phyloP scores from a whole-genome alignment of 768 basidiomycete genomes.

The Saitozyma podzolica region DNA sequence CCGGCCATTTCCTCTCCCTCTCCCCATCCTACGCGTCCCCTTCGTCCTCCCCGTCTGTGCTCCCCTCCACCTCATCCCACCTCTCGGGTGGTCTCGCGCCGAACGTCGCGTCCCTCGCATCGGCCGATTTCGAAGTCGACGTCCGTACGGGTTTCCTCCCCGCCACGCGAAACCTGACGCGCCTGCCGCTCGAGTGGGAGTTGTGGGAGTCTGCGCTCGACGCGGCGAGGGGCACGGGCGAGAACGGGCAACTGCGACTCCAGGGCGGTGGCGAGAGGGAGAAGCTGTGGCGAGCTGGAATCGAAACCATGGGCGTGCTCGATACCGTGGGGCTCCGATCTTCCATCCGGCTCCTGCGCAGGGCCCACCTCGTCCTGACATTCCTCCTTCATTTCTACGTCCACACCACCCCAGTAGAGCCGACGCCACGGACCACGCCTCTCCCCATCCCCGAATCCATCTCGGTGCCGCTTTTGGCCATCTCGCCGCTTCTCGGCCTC shows the following conservation, averaged over 20 bases:
- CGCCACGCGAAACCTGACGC: constrained; percentile 65
- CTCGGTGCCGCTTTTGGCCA: constrained; percentile 67
- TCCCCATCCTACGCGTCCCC: constrained; percentile 40
- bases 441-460: constrained; percentile 70
- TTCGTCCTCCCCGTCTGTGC: constrained; percentile 4
- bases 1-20: constrained; percentile 49
- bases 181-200: constrained; percentile 66
- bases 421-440: constrained; percentile 47
- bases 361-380: constrained; percentile 84
- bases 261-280: constrained; percentile 30
- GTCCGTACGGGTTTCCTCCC: constrained; percentile 90
- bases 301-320: constrained; percentile 74
- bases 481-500: constrained; percentile 69
- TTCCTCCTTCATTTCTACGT: constrained; percentile 89
- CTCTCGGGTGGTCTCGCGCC: constrained; percentile 45
- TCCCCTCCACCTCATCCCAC: constrained; percentile 32
- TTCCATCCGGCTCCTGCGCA: constrained; percentile 67
- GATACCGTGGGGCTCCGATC: constrained; percentile 59
- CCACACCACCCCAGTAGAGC: constrained; percentile 57
- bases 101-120: constrained; percentile 68
- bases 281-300: constrained; percentile 67
- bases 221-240: constrained; percentile 56
- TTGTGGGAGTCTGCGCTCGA: constrained; percentile 65
- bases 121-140: constrained; percentile 90
- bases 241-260: constrained; percentile 38